Conservation (phyloP, 2,329 filamentous ascomycete genomes). For the Passalora sequoiae region DNA sequence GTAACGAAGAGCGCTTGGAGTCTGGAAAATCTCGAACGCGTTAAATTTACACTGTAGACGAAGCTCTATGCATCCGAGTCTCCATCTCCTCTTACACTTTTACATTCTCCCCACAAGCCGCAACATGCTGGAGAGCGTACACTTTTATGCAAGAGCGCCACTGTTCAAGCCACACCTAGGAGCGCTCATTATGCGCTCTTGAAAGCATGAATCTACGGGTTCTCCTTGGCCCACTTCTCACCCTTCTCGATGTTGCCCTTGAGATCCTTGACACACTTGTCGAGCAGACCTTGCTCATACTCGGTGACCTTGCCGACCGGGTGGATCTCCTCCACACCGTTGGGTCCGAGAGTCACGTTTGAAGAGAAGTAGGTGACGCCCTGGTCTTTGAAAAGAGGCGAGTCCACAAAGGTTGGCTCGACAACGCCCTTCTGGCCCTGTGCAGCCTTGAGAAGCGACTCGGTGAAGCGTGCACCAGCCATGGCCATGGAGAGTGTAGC, state of each 20-base stretch:
- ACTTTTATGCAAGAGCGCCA: neutral
- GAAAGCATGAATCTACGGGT: conserved; percentile 36
- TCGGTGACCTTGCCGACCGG: conserved; percentile 78
- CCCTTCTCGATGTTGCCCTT: conserved; percentile 96
- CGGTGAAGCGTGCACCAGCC: conserved; percentile 79
- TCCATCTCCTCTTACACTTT: conserved; percentile 9
- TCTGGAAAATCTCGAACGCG: conserved; percentile 6
- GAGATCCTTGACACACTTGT: conserved; percentile 76
- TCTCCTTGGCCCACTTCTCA: conserved; percentile 60
- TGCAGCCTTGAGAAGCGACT: conserved; percentile 86
- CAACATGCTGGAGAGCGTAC: neutral
- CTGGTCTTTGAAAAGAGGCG: conserved; percentile 96
- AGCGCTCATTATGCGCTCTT: too few species aligned
- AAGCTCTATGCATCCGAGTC: conserved; percentile 22
- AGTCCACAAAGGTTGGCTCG: conserved; percentile 96
- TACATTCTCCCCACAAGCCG: conserved; percentile 10
- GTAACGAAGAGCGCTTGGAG: neutral
- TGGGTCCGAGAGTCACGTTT: conserved; percentile 90
- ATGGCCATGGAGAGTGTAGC: conserved; percentile 99
- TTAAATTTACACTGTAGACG: conserved; percentile 21
- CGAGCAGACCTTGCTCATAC: conserved; percentile 83
- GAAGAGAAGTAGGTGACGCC: conserved; percentile 96
- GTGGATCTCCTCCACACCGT: conserved; percentile 91
- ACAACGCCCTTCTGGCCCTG: conserved; percentile 92
- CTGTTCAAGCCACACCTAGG: too few species aligned